Evolutionary conservation across 805 yeast genomes (phyloP), one percentile per base, ranked within the genome.

Genomic region (Starmerella scarabaei): DNA sequence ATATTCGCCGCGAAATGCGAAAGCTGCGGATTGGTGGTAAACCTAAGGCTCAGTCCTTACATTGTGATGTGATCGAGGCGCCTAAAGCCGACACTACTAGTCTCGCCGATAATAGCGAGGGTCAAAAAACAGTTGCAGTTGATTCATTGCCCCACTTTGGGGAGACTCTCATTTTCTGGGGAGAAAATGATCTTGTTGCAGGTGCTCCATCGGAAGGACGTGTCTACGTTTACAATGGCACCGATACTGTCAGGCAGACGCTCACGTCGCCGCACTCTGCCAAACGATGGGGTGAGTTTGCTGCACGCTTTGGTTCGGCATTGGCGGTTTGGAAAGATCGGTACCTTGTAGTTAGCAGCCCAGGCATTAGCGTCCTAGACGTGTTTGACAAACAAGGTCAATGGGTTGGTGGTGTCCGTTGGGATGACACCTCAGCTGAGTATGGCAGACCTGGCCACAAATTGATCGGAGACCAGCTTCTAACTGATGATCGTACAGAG

Each of bases 311-410:
- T 48, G 81, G 81, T 0, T 50, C 61, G 0, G 48, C 58, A 2
- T 44, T 71, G 31, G 55, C 58, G 0, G 41, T 53, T 5, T 61
- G 53, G 4, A 27, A 51, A 1, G 61, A 66, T 8, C 12, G 7
- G 5, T 61, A 63, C 36, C 53, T 75, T 6, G 63, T 68, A 0
- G 63, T 72, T 3, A 54, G 73, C 1, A 66, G 69, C 38, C 80
- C 81, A 0, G 80, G 81, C 0, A 30, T 53, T 0, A 71, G 75
- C 3, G 44, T 51, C 1, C 36, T 76, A 1, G 62, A 64, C 35
- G 41, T 73, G 5, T 71, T 57, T 43, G 47, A 51, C 12, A 48
- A 52, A 21, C 43, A 48, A 3, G 47, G 50, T 3, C 21, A 45
- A 30, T n/a, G 53, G 43, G 20, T 28, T 55, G 28, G 48, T 60